Base-by-base conservation (phyloP, 2,329 filamentous ascomycete genomes). In the Paramyrothecium roridum region DNA sequence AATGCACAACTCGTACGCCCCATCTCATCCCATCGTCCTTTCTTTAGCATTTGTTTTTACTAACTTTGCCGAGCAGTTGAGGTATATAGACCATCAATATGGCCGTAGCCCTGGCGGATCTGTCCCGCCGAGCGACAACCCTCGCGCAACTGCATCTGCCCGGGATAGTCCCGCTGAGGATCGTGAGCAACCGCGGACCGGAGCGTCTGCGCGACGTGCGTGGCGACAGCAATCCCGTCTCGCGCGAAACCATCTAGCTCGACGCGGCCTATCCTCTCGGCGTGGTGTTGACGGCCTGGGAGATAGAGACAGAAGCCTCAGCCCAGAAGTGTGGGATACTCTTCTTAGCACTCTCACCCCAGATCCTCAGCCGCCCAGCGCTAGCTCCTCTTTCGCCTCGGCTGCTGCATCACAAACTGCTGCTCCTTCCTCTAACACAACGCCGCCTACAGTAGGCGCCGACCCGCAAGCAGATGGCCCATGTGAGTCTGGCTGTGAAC, bases 271-370 rank as follows among this genome's bases (percentile, higher is more conserved):
- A 50, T 17, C 48, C 13, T 19, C 48, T 4, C 20, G 53, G 47
- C 50, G 57, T 17, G 61, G 57, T 3, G 49, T 88, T 1, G 87
- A 96, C 70, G 91, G 91, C 3, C 81, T 96, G 17, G 92, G 91
- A 40, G 91, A 96, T 71, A 88, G 92, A 56, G 84, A 91, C 59
- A 85, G 91, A 62, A 96, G 91, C 70, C 75, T 91, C n/a, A 92
- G 88, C 66, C 87, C 88, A 1, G 87, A 88, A 53, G 79, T 79
- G 1, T 97, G 93, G 93, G 88, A 93, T 57, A 91, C 87, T 3
- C 84, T 97, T 53, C 77, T 92, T 55, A 87, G 83, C 8, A 96
- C 90, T 0, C 82, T 97, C 57, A 87, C 89, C 0, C 90, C 91
- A 1, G 92, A 96, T 68, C 86, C 88, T 17, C 88, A 90, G 58